These are phyloP conservation scores for Mycosphaerelloides madeirae DNA, from an alignment of 2,329 filamentous ascomycete species.

Conservation along the genomic window DNA sequence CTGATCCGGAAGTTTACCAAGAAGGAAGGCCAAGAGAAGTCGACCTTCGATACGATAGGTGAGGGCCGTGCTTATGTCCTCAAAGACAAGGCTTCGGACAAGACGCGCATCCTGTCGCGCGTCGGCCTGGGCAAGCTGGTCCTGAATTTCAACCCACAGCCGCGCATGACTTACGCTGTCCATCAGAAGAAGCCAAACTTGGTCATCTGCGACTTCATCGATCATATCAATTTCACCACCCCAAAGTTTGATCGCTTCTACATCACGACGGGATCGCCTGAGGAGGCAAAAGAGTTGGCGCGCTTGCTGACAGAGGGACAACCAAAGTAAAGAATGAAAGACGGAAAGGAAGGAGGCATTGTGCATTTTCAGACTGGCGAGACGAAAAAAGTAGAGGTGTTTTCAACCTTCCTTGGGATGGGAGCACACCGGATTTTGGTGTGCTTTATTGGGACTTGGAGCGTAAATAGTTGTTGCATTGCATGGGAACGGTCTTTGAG, in stretches of 20 bases:
- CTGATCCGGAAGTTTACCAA: slow-evolving; percentile 61
- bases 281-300: slow-evolving; percentile 8
- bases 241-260: slow-evolving; percentile 8
- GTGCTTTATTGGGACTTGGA: too few relatives aligned
- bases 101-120: slow-evolving; percentile 65
- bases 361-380: too few relatives aligned
- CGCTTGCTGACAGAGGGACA: slow-evolving; percentile 4
- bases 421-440: too few relatives aligned
- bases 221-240: slow-evolving; percentile 16
- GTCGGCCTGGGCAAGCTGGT: slow-evolving; percentile 34
- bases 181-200: slow-evolving; percentile 19
- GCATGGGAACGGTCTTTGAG: too few relatives aligned
- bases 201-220: slow-evolving; percentile 15
- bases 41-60: slow-evolving; percentile 65
- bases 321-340: too few relatives aligned
- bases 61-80: slow-evolving; percentile 68
- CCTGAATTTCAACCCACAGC: slow-evolving; percentile 17
- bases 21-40: slow-evolving; percentile 49
- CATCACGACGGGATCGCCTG: slow-evolving; percentile 3
- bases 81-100: slow-evolving; percentile 65
- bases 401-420: too few relatives aligned
- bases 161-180: slow-evolving; percentile 15
- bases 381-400: too few relatives aligned
- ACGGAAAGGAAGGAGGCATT: too few relatives aligned
- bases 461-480: too few relatives aligned